Conservation (phyloP, 1,139 yeast genomes). For the Zygoascus hellenicus region DNA sequence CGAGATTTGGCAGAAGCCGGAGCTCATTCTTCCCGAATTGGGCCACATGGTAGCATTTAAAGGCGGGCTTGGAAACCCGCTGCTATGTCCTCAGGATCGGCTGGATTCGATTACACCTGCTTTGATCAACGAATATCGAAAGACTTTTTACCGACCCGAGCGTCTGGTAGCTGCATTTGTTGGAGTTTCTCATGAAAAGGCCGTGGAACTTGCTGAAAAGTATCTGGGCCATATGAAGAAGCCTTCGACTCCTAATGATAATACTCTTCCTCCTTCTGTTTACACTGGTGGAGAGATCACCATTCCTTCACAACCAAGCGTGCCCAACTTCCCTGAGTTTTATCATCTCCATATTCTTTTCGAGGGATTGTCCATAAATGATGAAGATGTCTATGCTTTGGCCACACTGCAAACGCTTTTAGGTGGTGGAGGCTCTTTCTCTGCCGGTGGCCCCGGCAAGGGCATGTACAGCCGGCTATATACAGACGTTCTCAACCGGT, state of each 20-base stretch:
- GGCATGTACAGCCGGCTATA: constrained; percentile 96
- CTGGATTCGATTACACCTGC: constrained; percentile 50
- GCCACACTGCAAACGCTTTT: constrained; percentile 86
- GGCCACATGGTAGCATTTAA: constrained; percentile 78
- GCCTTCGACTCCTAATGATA: constrained; percentile 13
- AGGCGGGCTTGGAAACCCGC: constrained; percentile 79
- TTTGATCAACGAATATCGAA: constrained; percentile 57
- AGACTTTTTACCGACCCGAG: constrained; percentile 69
- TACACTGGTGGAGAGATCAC: constrained; percentile 23
- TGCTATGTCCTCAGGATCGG: constrained; percentile 72
- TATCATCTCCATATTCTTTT: constrained; percentile 84
- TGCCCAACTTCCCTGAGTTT: constrained; percentile 72
- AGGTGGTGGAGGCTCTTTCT: constrained; percentile 98
- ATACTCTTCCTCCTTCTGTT: constrained; percentile 16
- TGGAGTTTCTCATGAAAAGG: constrained; percentile 71
- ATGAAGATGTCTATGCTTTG: constrained; percentile 83
- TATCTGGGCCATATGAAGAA: constrained; percentile 58
- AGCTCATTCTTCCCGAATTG: constrained; percentile 77
- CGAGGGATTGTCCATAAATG: constrained; percentile 78
- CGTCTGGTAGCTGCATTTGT: constrained; percentile 82
- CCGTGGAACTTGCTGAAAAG: constrained; percentile 56
- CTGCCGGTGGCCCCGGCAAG: constrained; percentile 99
- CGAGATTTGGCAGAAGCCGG: constrained; percentile 82
- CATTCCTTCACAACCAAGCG: constrained; percentile 63
- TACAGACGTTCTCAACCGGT: constrained; percentile 84